Evolutionary conservation across 768 basidiomycete genomes (phyloP).

Genomic region (Lepiota brunneoincarnata): DNA sequence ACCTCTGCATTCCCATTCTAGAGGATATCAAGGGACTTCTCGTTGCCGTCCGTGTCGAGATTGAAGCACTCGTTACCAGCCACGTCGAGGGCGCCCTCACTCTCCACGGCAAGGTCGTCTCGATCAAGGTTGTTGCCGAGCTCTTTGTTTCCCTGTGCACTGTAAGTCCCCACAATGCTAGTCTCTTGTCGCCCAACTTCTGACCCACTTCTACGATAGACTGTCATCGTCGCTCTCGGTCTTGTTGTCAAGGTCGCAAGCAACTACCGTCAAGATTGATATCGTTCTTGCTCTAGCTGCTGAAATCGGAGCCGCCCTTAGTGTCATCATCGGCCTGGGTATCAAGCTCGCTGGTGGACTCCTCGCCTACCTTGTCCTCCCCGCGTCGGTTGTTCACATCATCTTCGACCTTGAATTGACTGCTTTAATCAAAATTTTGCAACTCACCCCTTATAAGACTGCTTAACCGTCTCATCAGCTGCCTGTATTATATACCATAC

Average conservation of each 20-base stretch:
- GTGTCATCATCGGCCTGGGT: conserved; percentile 5
- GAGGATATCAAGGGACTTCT: conserved; percentile 13
- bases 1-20: conserved; percentile 15
- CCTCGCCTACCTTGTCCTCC: not conserved
- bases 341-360: not conserved
- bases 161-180: conserved; percentile 10
- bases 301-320: conserved; percentile 9
- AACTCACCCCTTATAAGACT: no score
- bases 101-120: conserved; percentile 14
- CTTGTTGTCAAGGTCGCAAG: conserved; percentile 2
- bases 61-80: conserved; percentile 15
- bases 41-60: conserved; percentile 3
- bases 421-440: conserved; percentile 5
- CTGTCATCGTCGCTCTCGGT: not conserved
- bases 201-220: not conserved
- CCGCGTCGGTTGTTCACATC: not conserved
- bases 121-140: conserved; percentile 11
- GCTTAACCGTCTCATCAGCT: no score
- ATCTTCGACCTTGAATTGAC: not conserved
- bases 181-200: not conserved
- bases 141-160: conserved; percentile 11
- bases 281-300: conserved; percentile 12
- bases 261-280: conserved; percentile 5
- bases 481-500: no score
- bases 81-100: conserved; percentile 10